Evolutionary conservation across 768 basidiomycete genomes (phyloP), one percentile per base, ranked within the genome.

Genomic region (Pisolithus microcarpus): DNA sequence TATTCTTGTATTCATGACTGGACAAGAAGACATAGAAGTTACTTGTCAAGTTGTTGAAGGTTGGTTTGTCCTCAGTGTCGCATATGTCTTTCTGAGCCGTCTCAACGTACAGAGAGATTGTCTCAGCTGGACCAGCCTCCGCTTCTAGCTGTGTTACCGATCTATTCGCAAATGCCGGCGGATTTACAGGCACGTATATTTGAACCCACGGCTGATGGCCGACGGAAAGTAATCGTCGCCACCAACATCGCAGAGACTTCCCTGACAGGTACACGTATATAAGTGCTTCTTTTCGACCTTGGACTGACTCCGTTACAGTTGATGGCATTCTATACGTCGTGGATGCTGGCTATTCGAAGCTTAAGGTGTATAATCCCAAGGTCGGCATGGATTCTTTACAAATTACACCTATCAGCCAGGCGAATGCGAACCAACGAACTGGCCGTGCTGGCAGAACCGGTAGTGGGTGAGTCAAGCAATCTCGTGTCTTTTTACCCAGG

Each of bases 191-290:
- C 96, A 21, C 95, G 92, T 67, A 99, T 99, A 54, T 98, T 98
- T 60, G 87, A 93, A 52, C 83, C 95, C 7, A 98, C 96, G 0
- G 74, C 80, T 21, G 96, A 99, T 67, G 96, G 96, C 3, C 77
- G 96, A 43, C 75, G 96, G 49, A 99, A 99, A 70, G 92, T 95
- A 50, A 93, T 99, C 55, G 94, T 98, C 1, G 96, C 96, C 0
- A 99, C 95, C 4, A 99, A 99, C 68, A 99, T 98, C 51, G 95
- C 96, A 2, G 96, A 99, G 70, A 99, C 96, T 0, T 98, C 96
- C 0, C 70, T 98, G 58, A 99, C 95, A 6, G 87, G 90, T 87
- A 43, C 56, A 65, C 34, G 55, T 40, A 19, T 10, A 18, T 13
- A 10, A 31, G n/a, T 16, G 43, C 55, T 34, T 31, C 46, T 21